Base-by-base conservation (phyloP, 192 early-diverging fungal genomes). In the Entomortierella chlamydospora region DNA sequence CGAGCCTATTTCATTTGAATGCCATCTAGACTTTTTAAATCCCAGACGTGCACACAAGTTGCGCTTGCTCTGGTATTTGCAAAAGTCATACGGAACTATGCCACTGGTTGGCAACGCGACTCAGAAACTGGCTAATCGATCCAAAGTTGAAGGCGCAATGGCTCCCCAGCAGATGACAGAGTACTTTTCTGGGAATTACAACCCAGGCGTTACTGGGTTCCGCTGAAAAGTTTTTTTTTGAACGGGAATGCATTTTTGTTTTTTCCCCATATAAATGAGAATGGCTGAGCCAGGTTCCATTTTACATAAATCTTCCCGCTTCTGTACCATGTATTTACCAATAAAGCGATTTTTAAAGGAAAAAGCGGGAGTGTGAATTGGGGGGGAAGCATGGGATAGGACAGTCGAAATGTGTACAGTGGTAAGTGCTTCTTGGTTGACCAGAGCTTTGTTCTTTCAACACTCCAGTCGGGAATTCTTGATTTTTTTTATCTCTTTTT, bases 21-120 rank as follows among this genome's bases (percentile, higher is more conserved):
- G 82, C 23, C 77, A 78, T 33, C 43, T 83, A 6, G 66, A 78
- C 45, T 83, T 83, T 63, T 70, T 83, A 67, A 83, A 83, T 70
- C 82, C 82, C 2, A 47, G 57, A 39, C 61, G 82, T 12, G 82
- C 82, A 2, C 82, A 83, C 47, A 83, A 68, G 61, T 26, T 78
- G 51, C 42, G 74, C 1, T 31, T 78, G 49, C 18, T 78, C 17
- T 78, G 74, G 74, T 78, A 78, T 50, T 29, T 78, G 31, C 74
- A 78, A 42, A 78, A 78, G 61, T 69, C 74, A 20, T 78, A 78
- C 31, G 26, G 45, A 0, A 61, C 52, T 29, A 49, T 78, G 26
- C 74, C 74, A 7, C 37, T 78, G 4, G 74, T 64, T 11, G 74
- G 67, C 25, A 56, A 53, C 22, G 12, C 42, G 6, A 47, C 61